Percentiles rank a stretch among this genome's conserved stretches.
Conservation (phyloP, 495 filamentous ascomycete species). For the Oidiodendron maius region DNA sequence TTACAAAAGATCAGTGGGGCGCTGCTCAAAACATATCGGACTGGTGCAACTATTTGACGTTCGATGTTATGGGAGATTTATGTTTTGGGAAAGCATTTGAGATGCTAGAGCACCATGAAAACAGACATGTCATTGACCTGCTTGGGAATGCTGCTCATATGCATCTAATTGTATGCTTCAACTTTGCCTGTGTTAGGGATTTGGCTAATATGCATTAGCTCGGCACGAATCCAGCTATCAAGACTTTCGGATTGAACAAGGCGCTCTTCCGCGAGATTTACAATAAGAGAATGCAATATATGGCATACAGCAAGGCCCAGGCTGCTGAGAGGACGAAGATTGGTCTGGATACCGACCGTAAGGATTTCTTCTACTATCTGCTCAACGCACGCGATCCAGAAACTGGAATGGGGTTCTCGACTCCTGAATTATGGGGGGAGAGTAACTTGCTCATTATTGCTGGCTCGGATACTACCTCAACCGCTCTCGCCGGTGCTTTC, state of each 20-base stretch:
- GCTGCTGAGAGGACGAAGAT: conserved; percentile 47
- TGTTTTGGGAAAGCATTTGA: conserved; percentile 66
- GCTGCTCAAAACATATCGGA: conserved; percentile 48
- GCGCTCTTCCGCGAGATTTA: conserved; percentile 10
- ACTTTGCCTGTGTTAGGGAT: neutral
- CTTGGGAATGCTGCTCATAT: conserved; percentile 49
- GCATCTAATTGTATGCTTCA: conserved; percentile 45
- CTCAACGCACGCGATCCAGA: conserved; percentile 54
- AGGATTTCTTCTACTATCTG: conserved; percentile 59
- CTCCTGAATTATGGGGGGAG: conserved; percentile 64
- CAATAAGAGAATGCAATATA: conserved; percentile 4
- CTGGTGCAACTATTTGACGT: conserved; percentile 61
- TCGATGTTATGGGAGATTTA: conserved; percentile 69
- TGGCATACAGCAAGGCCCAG: conserved; percentile 22
- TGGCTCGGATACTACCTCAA: conserved; percentile 59
- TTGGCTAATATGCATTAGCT: neutral
- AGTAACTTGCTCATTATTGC: conserved; percentile 59
- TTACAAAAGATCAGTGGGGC: conserved; percentile 34
- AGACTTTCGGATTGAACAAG: conserved; percentile 9
- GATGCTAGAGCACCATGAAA: conserved; percentile 58
- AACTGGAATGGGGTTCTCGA: conserved; percentile 58
- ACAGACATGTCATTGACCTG: conserved; percentile 52
- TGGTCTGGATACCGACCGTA: conserved; percentile 52
- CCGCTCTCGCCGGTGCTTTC: conserved; percentile 55
- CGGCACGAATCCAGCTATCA: conserved; percentile 6